phyloP scores from a whole-genome alignment of 2,329 filamentous ascomycete species.

The Metarhizium anisopliae region DNA sequence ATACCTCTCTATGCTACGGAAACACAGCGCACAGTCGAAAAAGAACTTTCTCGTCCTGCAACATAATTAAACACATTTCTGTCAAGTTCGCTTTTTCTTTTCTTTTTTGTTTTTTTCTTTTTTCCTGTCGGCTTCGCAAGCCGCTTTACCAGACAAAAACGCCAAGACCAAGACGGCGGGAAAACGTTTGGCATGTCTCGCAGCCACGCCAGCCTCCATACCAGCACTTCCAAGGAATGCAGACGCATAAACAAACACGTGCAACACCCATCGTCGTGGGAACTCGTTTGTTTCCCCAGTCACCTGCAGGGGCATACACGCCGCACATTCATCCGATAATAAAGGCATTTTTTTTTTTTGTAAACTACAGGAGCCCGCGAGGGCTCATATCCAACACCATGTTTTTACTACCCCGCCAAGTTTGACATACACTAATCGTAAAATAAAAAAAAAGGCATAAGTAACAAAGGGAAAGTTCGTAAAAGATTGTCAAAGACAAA shows the following conservation, averaged over 20 bases:
- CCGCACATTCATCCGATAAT: background rate
- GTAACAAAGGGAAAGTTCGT: background rate
- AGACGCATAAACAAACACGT: background rate
- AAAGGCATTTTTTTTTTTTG: no score
- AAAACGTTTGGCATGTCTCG: background rate
- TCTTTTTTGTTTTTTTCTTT: no score
- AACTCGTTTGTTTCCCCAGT: background rate
- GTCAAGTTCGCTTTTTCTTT: no score
- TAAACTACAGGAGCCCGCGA: no score
- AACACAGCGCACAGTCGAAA: background rate
- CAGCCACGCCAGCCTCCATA: background rate
- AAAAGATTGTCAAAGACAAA: background rate
- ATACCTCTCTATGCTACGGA: background rate
- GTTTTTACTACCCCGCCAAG: no score
- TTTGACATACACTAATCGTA: background rate
- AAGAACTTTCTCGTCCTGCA: no score
- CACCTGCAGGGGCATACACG: no score
- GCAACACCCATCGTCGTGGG: background rate
- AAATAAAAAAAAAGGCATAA: background rate
- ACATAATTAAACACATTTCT: no score
- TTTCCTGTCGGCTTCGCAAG: no score
- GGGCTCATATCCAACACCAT: no score
- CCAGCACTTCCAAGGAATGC: constrained; percentile 1
- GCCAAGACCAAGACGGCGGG: no score
- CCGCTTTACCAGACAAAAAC: no score